Percentiles rank a stretch among this genome's conserved stretches.
phyloP scores from a whole-genome alignment of 31 red algal genomes.

The Bonnemaisonia californica region DNA sequence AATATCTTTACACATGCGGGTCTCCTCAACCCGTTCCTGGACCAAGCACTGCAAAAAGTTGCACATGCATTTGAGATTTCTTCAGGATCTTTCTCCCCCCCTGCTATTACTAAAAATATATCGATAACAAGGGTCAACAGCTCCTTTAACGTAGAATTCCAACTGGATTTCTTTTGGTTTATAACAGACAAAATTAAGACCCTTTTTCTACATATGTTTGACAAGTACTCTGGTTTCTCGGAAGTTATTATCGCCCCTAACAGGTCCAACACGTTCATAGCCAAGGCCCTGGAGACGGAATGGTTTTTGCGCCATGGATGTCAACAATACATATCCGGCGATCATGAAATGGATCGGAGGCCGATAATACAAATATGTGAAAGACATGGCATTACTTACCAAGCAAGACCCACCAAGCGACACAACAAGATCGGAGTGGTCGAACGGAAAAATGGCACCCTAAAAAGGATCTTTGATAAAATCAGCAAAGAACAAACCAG shows the following conservation, averaged over 20 bases:
- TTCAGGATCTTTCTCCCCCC: neutral
- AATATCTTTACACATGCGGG: slow-evolving; percentile 1
- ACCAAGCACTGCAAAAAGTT: slow-evolving; percentile 1
- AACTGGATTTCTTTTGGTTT: slow-evolving; percentile 11
- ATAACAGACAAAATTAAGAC: neutral
- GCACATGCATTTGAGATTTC: slow-evolving; percentile 2
- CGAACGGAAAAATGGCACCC: too few relatives aligned
- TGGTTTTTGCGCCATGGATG: neutral
- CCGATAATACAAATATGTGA: neutral
- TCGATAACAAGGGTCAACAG: slow-evolving; percentile 25
- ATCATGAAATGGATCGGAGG: neutral
- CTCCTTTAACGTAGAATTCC: slow-evolving; percentile 30
- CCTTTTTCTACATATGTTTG: slow-evolving; percentile 7
- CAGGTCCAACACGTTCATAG: neutral
- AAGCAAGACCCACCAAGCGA: neutral
- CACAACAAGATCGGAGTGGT: slow-evolving; percentile 11
- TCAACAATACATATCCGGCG: neutral
- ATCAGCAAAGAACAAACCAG: too few relatives aligned
- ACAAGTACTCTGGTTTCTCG: slow-evolving; percentile 17
- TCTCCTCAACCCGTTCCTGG: neutral
- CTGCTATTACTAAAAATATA: slow-evolving; percentile 20
- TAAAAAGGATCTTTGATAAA: too few relatives aligned
- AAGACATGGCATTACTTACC: neutral
- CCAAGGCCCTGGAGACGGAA: neutral
- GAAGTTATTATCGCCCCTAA: neutral